Percentiles rank a stretch among this genome's conserved stretches.
Conservation (phyloP, 1,284 basidiomycete genomes). For the Ustilago trichophora region DNA sequence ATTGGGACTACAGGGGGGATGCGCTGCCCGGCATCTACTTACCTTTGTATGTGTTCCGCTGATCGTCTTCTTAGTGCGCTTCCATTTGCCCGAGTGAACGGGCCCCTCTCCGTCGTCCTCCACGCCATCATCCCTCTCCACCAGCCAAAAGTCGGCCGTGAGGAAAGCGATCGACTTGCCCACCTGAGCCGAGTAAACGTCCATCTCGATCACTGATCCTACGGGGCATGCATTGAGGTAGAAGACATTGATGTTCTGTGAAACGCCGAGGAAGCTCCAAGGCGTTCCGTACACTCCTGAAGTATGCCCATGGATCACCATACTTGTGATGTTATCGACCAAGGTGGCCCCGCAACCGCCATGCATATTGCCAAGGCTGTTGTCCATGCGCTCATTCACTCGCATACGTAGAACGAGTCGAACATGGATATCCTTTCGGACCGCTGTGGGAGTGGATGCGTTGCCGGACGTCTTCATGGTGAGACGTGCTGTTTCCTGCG, state of each 20-base stretch:
- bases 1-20: too few species aligned
- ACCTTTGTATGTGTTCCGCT: conserved; percentile 55
- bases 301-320: conserved; percentile 46
- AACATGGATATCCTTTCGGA: conserved; percentile 41
- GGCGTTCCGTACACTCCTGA: conserved; percentile 42
- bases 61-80: conserved; percentile 35
- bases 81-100: conserved; percentile 39
- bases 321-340: conserved; percentile 53
- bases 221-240: conserved; percentile 58
- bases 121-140: conserved; percentile 32
- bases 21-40: not conserved
- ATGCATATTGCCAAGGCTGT: conserved; percentile 55
- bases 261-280: conserved; percentile 62
- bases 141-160: conserved; percentile 51
- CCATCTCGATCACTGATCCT: conserved; percentile 57
- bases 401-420: conserved; percentile 48
- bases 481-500: conserved; percentile 14
- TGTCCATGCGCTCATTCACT: conserved; percentile 51
- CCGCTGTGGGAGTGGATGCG: conserved; percentile 8
- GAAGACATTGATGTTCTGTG: conserved; percentile 57
- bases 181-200: conserved; percentile 40
- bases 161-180: conserved; percentile 51
- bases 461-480: conserved; percentile 24
- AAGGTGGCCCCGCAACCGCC: conserved; percentile 54
- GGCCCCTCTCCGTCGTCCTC: conserved; percentile 25